Evolutionary conservation across 73 alveolate species (phyloP).

Genomic region (Blepharisma stoltei): DNA sequence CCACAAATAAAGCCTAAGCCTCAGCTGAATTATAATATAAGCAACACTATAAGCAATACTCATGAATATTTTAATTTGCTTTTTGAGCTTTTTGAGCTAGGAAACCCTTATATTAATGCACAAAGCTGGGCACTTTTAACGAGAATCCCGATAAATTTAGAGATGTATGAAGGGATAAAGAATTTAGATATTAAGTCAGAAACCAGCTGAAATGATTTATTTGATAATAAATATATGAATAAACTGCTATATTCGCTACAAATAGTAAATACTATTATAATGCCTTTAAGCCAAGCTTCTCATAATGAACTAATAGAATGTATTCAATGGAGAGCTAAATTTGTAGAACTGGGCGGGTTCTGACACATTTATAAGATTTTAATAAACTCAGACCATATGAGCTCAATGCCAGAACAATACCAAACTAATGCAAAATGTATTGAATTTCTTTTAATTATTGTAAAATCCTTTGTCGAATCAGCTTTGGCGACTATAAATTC

Average conservation of each 20-base stretch:
- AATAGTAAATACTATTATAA: constrained; percentile 50
- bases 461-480: too few species aligned
- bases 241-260: constrained; percentile 57
- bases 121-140: constrained; percentile 58
- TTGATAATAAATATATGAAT: constrained; percentile 49
- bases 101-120: constrained; percentile 46
- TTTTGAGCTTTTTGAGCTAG: constrained; percentile 54
- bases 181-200: constrained; percentile 33
- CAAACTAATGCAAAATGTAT: neutral
- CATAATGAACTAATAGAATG: constrained; percentile 58
- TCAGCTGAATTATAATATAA: neutral
- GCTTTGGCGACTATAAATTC: too few species aligned
- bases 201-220: constrained; percentile 42
- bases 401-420: neutral
- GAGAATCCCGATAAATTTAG: constrained; percentile 60
- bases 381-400: neutral
- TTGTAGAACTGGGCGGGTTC: constrained; percentile 55
- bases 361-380: constrained; percentile 46
- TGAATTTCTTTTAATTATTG: neutral
- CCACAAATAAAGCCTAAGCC: constrained; percentile 22
- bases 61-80: constrained; percentile 56
- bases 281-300: constrained; percentile 36
- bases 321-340: constrained; percentile 56
- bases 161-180: constrained; percentile 38
- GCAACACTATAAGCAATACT: constrained; percentile 42